Evolutionary conservation across 176 grass and related monocot species (phyloP).

Genomic region (Rhynchospora tenuis): DNA sequence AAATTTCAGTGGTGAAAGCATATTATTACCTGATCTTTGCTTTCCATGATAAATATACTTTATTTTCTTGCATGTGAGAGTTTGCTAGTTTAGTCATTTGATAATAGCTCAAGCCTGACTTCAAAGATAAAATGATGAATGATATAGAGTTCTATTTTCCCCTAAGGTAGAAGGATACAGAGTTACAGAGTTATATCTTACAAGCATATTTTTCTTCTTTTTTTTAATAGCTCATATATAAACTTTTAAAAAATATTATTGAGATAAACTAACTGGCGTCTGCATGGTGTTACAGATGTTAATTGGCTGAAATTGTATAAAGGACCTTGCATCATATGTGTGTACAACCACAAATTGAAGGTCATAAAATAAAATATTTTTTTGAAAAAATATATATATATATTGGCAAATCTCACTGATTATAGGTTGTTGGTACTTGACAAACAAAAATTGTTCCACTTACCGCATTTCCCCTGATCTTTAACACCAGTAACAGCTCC

Average conservation of each 20-base stretch:
- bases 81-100: not conserved
- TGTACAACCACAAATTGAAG: not conserved
- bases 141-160: not conserved
- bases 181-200: no score
- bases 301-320: not conserved
- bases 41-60: not conserved
- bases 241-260: not conserved
- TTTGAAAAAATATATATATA: no score
- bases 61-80: not conserved
- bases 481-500: conserved; percentile 63
- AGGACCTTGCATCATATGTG: not conserved
- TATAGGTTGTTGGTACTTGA: not conserved
- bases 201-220: not conserved
- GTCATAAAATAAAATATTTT: no score
- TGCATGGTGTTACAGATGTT: not conserved
- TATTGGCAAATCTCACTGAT: not conserved
- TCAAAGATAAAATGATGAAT: not conserved
- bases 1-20: conserved; percentile 3
- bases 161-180: no score
- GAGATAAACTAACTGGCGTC: not conserved
- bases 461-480: conserved; percentile 65
- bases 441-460: not conserved
- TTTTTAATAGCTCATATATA: not conserved
- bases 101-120: not conserved
- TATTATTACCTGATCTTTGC: not conserved